Evolutionary conservation across 352 stramenopile species (phyloP), one percentile per base, ranked within the genome.

Genomic region (Globisporangium abappressorium): DNA sequence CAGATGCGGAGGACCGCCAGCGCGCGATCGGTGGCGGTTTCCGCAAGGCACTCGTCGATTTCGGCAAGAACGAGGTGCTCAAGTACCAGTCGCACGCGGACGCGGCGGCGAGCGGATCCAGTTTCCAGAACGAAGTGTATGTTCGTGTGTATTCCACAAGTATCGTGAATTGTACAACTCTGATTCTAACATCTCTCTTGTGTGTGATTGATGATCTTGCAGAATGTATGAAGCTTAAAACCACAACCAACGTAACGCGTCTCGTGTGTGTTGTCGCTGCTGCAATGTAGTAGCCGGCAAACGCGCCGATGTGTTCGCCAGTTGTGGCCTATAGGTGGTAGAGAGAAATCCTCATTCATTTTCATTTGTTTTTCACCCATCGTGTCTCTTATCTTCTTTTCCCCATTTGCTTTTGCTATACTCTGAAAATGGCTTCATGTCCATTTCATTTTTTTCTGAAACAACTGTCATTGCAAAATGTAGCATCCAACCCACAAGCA

Each of bases 51-150:
- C 85, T 96, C 63, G 76, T 87, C 47, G 89, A 96, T 65, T 80
- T 96, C 65, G 82, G 80, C 75, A 94, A 94, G 82, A 94, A 93
- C 66, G 89, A 96, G 71, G 79, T 82, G 43, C 84, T 96, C 72
- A 96, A 96, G 81, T 96, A 92, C 70, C 89, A 96, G 77, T 94
- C 85, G 61, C 89, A 96, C 64, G 89, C 86, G 30, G 89, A 94
- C 64, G 89, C 89, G 58, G 89, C 89, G 15, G 89, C 89, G 59
- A 95, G 87, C 56, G 89, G 89, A 66, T 96, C 89, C 54, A 96
- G 89, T 83, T 96, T 94, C 79, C 87, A 96, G 70, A 96, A 96
- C 72, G 89, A 96, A 92, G 89, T 96, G 87, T 96, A 88, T 72
- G 64, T 64, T 34, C 18, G 66, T 24, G 18, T 59, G 20, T 67